These are phyloP conservation scores for Rhizopus sp. DNA, from an alignment of 371 early-diverging fungal species.

Conservation along the genomic window DNA sequence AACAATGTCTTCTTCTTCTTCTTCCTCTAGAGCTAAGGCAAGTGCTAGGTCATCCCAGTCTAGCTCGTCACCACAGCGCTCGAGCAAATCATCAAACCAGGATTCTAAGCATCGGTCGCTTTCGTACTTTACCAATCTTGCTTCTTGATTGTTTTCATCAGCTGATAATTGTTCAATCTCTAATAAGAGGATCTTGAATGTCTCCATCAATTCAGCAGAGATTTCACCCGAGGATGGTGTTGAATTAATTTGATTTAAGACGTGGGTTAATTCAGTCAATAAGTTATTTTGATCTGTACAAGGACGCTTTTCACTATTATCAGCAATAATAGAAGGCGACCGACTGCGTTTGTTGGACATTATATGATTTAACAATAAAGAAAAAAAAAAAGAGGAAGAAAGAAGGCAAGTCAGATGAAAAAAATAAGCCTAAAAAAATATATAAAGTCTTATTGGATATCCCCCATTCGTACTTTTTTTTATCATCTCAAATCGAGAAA, in stretches of 20 bases:
- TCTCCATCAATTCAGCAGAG: conserved; percentile 44
- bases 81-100: conserved; percentile 51
- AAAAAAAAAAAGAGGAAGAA: not conserved
- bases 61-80: conserved; percentile 37
- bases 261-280: conserved; percentile 35
- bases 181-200: conserved; percentile 41
- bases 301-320: conserved; percentile 9
- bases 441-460: no score
- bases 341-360: conserved; percentile 23
- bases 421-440: not conserved
- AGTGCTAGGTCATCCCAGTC: conserved; percentile 30
- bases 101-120: conserved; percentile 43
- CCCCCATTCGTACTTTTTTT: no score
- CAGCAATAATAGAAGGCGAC: conserved; percentile 11
- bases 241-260: conserved; percentile 40
- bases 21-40: conserved; percentile 18
- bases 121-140: conserved; percentile 39
- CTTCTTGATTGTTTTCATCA: conserved; percentile 23
- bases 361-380: not conserved
- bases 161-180: conserved; percentile 31
- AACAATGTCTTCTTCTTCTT: conserved; percentile 16
- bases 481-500: no score
- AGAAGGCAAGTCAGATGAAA: not conserved
- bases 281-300: conserved; percentile 15
- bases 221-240: conserved; percentile 49